Evolutionary conservation across 2,329 filamentous ascomycete species (phyloP).

Genomic region (Pseudogymnoascus sp.): DNA sequence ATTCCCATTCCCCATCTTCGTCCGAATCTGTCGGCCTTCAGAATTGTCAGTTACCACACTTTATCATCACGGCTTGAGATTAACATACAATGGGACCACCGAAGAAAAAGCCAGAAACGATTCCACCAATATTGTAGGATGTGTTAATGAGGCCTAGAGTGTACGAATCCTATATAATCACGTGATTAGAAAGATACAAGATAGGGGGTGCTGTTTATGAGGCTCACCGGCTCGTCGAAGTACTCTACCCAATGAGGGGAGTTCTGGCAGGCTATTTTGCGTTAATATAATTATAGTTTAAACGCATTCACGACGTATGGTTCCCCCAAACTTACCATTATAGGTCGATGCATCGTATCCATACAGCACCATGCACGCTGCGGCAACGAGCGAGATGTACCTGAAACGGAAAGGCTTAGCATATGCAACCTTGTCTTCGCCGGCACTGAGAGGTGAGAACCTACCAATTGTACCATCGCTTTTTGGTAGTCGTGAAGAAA

Average conservation of each 20-base stretch:
- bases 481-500: background rate
- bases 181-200: constrained; percentile 13
- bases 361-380: constrained; percentile 67
- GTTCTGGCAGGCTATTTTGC: constrained; percentile 40
- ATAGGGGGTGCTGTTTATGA: background rate
- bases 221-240: constrained; percentile 38
- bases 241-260: constrained; percentile 59
- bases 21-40: constrained; percentile 48
- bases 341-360: constrained; percentile 68
- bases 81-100: constrained; percentile 48
- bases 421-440: background rate
- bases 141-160: constrained; percentile 55
- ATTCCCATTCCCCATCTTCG: constrained; percentile 57
- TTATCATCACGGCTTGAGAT: background rate
- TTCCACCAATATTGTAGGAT: constrained; percentile 62
- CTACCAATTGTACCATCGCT: constrained; percentile 5
- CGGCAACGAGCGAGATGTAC: constrained; percentile 63
- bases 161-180: constrained; percentile 27
- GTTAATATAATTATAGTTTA: background rate
- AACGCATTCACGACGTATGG: background rate
- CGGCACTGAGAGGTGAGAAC: background rate
- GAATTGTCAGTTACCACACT: background rate
- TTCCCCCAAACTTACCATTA: constrained; percentile 43
- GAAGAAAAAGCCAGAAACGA: constrained; percentile 61
- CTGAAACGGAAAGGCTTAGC: constrained; percentile 28